A percentile compares a stretch with the other conserved stretches of the same genome.
These are phyloP conservation scores for Rhodotorula sp. DNA, from an alignment of 1,284 basidiomycete species.

Conservation along the genomic window DNA sequence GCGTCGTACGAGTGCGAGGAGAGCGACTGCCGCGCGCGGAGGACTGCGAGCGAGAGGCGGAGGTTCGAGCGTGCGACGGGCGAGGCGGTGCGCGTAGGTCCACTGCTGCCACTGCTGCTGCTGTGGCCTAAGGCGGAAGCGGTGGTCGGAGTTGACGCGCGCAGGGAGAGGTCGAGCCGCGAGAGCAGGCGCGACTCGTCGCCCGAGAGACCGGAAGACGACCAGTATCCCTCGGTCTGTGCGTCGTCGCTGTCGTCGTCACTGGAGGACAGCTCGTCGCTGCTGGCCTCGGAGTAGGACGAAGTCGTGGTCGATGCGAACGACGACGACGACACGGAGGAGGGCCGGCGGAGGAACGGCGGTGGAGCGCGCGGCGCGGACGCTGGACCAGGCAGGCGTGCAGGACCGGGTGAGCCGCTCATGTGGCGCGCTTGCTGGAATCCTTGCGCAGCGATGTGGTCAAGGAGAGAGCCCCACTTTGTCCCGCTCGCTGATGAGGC, in stretches of 20 bases:
- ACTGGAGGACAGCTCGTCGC: not conserved
- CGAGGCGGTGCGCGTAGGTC: not conserved
- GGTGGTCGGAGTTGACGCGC: not conserved
- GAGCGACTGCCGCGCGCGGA: conserved; percentile 22
- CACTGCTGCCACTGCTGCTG: not conserved
- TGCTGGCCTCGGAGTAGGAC: not conserved
- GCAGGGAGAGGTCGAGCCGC: not conserved
- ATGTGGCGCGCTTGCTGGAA: not conserved
- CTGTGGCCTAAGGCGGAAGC: too few species aligned
- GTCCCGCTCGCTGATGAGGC: not conserved
- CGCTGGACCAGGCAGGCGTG: not conserved
- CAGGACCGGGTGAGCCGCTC: not conserved
- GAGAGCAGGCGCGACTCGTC: not conserved
- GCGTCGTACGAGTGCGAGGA: not conserved
- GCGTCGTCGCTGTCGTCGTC: not conserved
- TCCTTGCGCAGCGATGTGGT: not conserved
- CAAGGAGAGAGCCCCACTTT: not conserved
- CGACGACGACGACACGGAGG: not conserved
- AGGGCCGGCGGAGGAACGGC: conserved; percentile 1
- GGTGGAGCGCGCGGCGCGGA: not conserved
- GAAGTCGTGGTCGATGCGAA: conserved; percentile 7
- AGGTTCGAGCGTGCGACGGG: conserved; percentile 15
- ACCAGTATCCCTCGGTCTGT: not conserved
- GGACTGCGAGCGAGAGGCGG: conserved; percentile 28
- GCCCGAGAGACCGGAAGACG: not conserved